A percentile compares a stretch with the other conserved stretches of the same genome.
phyloP scores from a whole-genome alignment of 83 land plant species.

The Picea abies region DNA sequence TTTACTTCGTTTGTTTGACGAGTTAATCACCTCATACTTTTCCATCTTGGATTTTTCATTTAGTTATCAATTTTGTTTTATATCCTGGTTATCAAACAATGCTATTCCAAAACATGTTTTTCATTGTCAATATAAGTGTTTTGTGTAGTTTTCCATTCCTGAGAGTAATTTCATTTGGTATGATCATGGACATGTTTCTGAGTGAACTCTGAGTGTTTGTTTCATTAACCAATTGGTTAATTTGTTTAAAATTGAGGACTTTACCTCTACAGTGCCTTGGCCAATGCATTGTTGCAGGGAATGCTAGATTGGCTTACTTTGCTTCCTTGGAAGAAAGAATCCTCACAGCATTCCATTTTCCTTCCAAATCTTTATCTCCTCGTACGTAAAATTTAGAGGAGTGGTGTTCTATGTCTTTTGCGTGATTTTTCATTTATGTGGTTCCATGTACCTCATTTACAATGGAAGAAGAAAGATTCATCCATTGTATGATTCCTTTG shows the following conservation, averaged over 20 bases:
- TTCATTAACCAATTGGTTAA: neutral
- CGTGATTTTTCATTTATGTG: too few relatives aligned
- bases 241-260: neutral
- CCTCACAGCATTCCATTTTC: neutral
- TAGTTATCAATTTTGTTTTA: neutral
- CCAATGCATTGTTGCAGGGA: too few relatives aligned
- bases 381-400: too few relatives aligned
- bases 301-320: neutral
- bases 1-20: neutral
- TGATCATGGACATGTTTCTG: neutral
- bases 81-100: neutral
- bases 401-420: too few relatives aligned
- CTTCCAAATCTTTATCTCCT: neutral
- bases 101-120: neutral
- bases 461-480: too few relatives aligned
- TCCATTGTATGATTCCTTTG: too few relatives aligned
- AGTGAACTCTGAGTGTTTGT: neutral
- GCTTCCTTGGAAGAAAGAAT: neutral
- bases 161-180: neutral
- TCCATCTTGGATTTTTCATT: neutral
- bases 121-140: neutral
- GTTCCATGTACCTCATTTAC: too few relatives aligned
- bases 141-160: neutral
- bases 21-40: neutral
- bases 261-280: neutral